Evolutionary conservation across 2,329 filamentous ascomycete genomes (phyloP).

Genomic region (Fusarium haematococcum): DNA sequence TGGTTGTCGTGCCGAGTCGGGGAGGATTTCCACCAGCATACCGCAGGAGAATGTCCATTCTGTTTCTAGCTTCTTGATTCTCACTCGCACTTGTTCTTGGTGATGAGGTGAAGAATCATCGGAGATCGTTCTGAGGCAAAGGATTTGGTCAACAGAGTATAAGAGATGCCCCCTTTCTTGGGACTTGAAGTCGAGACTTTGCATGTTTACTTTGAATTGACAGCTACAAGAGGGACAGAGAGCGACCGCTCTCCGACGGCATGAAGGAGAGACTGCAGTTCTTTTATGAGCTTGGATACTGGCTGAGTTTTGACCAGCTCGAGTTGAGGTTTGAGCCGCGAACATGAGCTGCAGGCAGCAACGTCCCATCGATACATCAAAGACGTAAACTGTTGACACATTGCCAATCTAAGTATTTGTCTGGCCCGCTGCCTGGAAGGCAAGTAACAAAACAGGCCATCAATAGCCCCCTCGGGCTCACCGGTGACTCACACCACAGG

Average conservation of each 20-base stretch:
- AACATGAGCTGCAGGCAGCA: neutral
- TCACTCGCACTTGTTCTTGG: neutral
- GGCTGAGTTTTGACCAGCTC: neutral
- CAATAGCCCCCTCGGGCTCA: neutral
- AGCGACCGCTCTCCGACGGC: no score
- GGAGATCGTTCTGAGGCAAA: neutral
- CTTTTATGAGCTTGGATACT: no score
- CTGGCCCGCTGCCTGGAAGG: neutral
- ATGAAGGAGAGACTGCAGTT: no score
- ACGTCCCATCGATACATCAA: neutral
- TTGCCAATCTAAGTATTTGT: neutral
- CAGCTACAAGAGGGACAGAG: neutral
- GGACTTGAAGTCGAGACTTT: neutral
- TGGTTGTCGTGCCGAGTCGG: neutral
- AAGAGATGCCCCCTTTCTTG: neutral
- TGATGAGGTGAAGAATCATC: neutral
- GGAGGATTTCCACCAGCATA: constrained; percentile 35
- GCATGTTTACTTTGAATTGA: neutral
- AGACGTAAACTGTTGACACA: neutral
- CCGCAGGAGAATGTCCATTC: constrained; percentile 27
- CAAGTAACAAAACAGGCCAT: neutral
- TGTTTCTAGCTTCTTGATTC: neutral
- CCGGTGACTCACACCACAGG: neutral
- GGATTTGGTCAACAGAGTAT: neutral
- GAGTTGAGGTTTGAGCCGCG: neutral